Base-by-base conservation (phyloP, 352 stramenopile species). In the Phytophthora multivora region DNA sequence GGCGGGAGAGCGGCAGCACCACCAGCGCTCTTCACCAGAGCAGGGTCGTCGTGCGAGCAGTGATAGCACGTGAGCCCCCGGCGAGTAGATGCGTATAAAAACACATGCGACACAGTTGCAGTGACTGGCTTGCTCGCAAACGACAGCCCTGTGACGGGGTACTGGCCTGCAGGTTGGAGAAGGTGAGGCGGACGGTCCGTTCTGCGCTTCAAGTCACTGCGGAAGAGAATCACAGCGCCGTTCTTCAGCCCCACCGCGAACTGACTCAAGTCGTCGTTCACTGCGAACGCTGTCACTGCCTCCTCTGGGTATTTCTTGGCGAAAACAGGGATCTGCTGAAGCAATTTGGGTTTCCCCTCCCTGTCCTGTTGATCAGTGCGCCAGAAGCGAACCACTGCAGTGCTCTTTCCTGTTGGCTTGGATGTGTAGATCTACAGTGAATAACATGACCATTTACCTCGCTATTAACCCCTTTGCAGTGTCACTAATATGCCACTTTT, bases 281-380 rank as follows among this genome's bases (percentile, higher is more conserved):
- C 87, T 15, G 86, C 75, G 45, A 96, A 96, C 25, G 87, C 87
- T 3, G 87, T 96, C 43, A 96, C 87, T 1, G 87, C 87, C 69
- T 96, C 86, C 39, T 96, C 87, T 0, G 87, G 83, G 53, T 93
- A 96, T 63, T 93, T 93, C 55, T 95, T 95, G 42, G 85, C 85
- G 55, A 95, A 96, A 61, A 96, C 71, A 8, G 79, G 86, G 47
- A 94, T 87, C 58, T 94, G 83, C 53, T 94, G 84, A 53, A 96
- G 60, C n/a, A 94, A 60, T 63, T 95, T 96, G 5, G 86, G 87
- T 26, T 87, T 86, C 13, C 87, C 87, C 55, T 96, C 87, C 73
- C 87, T 68, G 50, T 96, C 87, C 51, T 96, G 87, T 60, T 92
- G 86, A 63, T 96, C 87, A 42, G 84, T 96, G n/a, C 87, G 84